A percentile compares a stretch with the other conserved stretches of the same genome.
Evolutionary conservation across 2,329 filamentous ascomycete species (phyloP).

Genomic region (Sporothrix schenckii): DNA sequence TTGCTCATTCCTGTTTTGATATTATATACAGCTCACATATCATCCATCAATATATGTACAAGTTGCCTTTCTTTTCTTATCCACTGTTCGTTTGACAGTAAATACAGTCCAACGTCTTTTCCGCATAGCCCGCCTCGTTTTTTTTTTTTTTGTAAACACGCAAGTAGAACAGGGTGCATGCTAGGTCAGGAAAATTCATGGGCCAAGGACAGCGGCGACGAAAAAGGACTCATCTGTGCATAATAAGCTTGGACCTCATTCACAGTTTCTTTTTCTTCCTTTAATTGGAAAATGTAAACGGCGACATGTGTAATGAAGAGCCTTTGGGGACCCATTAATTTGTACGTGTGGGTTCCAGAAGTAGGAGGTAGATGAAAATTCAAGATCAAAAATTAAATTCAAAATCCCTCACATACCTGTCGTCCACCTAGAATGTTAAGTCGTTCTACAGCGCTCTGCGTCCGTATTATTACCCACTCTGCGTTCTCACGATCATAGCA

Average conservation of each 20-base stretch:
- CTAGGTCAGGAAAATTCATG: not conserved
- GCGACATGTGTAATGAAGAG: not conserved
- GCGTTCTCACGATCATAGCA: not conserved
- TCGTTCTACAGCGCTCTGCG: not conserved
- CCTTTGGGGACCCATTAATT: too few relatives aligned
- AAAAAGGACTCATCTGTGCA: not conserved
- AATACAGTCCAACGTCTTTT: not conserved
- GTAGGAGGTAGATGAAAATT: too few relatives aligned
- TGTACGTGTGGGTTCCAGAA: too few relatives aligned
- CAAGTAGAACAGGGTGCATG: not conserved
- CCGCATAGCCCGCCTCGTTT: not conserved
- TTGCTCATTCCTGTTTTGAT: not conserved
- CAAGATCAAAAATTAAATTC: not conserved
- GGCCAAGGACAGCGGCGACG: not conserved
- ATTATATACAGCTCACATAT: not conserved
- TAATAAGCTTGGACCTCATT: not conserved
- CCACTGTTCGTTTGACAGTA: not conserved
- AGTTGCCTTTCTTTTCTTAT: not conserved
- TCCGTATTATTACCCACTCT: not conserved
- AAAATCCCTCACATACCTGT: not conserved
- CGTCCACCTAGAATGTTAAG: not conserved
- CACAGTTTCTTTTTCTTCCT: not conserved
- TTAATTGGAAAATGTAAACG: not conserved
- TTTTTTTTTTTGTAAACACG: not conserved
- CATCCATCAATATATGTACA: conserved; percentile 1